phyloP scores from a whole-genome alignment of 345 rosid genomes.

The Raphanus raphanistrum region DNA sequence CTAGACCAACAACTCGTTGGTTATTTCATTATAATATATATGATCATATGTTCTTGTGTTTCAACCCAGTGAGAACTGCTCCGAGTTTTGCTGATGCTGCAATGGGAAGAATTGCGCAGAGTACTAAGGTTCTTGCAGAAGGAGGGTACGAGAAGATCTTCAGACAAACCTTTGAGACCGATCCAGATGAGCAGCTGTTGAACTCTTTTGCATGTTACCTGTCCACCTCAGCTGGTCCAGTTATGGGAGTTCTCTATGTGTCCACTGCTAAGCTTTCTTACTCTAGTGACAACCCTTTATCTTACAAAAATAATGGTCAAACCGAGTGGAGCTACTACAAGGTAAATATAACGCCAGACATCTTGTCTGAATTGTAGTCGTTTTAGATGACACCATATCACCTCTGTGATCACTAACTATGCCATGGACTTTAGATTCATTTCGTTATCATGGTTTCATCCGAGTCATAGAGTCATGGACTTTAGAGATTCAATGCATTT shows the following conservation, averaged over 20 bases:
- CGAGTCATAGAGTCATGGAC: too few relatives aligned
- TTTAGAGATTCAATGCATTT: background rate
- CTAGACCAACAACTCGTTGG: too few relatives aligned
- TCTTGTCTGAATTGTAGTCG: background rate
- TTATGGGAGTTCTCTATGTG: slow-evolving; percentile 71
- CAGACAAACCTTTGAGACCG: slow-evolving; percentile 71
- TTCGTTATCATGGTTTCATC: too few relatives aligned
- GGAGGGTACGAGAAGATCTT: slow-evolving; percentile 82
- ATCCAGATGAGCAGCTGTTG: slow-evolving; percentile 62
- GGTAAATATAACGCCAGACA: slow-evolving; percentile 40
- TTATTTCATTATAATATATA: too few relatives aligned
- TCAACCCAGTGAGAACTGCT: slow-evolving; percentile 61
- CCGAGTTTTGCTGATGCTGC: slow-evolving; percentile 87
- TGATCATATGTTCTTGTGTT: background rate
- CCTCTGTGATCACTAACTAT: too few relatives aligned
- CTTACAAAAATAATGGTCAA: slow-evolving; percentile 59
- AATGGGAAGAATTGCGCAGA: slow-evolving; percentile 81
- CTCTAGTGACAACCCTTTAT: slow-evolving; percentile 72
- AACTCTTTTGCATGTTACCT: slow-evolving; percentile 73
- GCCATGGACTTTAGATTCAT: too few relatives aligned
- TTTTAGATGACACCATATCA: too few relatives aligned
- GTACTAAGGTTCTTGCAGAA: slow-evolving; percentile 75
- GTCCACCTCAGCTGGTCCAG: slow-evolving; percentile 87
- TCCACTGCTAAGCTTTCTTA: slow-evolving; percentile 71
- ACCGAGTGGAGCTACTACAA: slow-evolving; percentile 81